Conservation (phyloP, 495 filamentous ascomycete genomes). For the Hyaloscypha finlandica region DNA sequence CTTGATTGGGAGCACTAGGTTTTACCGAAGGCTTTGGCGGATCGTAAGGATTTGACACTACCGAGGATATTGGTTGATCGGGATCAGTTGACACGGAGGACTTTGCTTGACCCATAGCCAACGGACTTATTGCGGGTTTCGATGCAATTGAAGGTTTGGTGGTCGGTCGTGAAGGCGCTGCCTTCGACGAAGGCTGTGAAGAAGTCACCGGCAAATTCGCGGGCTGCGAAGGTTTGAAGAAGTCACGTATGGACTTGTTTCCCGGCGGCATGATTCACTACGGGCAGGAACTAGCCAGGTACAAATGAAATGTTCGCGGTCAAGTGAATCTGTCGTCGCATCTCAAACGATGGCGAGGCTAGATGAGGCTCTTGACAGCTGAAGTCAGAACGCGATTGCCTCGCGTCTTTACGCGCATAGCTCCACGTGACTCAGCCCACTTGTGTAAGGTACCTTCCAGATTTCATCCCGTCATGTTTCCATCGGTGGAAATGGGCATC, state of each 20-base stretch:
- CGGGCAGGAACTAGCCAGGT: neutral
- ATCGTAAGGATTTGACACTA: neutral
- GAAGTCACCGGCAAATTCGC: neutral
- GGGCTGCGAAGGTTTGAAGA: slow-evolving; percentile 20
- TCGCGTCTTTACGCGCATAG: neutral
- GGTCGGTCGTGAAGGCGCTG: neutral
- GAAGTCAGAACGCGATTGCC: neutral
- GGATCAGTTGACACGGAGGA: neutral
- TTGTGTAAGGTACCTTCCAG: too few species aligned
- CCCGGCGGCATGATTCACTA: slow-evolving; percentile 4
- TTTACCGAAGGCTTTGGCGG: neutral
- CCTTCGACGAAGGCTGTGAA: neutral
- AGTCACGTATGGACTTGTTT: slow-evolving; percentile 20
- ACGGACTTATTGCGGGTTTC: neutral
- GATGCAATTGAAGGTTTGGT: neutral
- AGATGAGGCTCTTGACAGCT: neutral
- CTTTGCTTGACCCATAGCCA: neutral
- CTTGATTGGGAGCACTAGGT: neutral
- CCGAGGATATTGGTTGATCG: neutral
- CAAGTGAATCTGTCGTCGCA: neutral
- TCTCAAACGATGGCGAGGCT: neutral
- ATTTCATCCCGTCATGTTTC: neutral
- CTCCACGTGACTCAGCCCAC: too few species aligned
- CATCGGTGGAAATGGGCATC: neutral
- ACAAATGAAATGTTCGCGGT: neutral